Percentiles rank a stretch among this genome's conserved stretches.
Conservation (phyloP, 2,329 filamentous ascomycete genomes). For the Aspergillus fumigatiaffinis region DNA sequence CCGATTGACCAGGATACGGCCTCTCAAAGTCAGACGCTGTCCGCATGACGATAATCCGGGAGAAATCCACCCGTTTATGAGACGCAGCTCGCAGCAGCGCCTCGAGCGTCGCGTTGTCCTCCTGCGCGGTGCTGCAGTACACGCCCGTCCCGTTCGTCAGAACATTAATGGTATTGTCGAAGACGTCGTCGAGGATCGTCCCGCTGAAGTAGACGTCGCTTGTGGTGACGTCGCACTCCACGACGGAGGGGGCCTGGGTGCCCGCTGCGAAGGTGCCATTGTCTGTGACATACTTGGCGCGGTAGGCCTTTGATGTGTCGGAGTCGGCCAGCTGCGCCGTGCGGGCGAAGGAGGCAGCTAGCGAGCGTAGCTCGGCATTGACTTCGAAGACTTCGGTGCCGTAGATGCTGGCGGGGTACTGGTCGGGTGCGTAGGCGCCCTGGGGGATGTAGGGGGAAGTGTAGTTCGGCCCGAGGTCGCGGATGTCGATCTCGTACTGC, state of each 20-base stretch:
- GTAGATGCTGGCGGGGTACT: slow-evolving; percentile 59
- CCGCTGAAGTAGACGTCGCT: slow-evolving; percentile 71
- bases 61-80: slow-evolving; percentile 59
- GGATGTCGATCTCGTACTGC: slow-evolving; percentile 70
- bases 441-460: slow-evolving; percentile 66
- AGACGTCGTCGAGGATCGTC: slow-evolving; percentile 55
- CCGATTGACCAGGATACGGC: slow-evolving; percentile 55
- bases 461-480: slow-evolving; percentile 63
- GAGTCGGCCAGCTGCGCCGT: slow-evolving; percentile 53
- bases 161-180: slow-evolving; percentile 60
- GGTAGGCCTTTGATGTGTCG: slow-evolving; percentile 49
- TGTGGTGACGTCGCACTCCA: slow-evolving; percentile 65
- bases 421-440: slow-evolving; percentile 51
- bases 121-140: slow-evolving; percentile 70
- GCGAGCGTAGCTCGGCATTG: slow-evolving; percentile 54
- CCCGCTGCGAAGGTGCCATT: slow-evolving; percentile 38
- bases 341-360: slow-evolving; percentile 50
- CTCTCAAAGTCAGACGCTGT: slow-evolving; percentile 70
- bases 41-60: slow-evolving; percentile 64
- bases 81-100: slow-evolving; percentile 59
- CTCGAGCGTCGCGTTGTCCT: slow-evolving; percentile 67
- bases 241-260: slow-evolving; percentile 50
- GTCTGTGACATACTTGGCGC: slow-evolving; percentile 47
- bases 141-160: slow-evolving; percentile 65
- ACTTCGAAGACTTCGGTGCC: slow-evolving; percentile 69